Base-by-base conservation (phyloP, 805 yeast genomes). In the Candida xyloterini region DNA sequence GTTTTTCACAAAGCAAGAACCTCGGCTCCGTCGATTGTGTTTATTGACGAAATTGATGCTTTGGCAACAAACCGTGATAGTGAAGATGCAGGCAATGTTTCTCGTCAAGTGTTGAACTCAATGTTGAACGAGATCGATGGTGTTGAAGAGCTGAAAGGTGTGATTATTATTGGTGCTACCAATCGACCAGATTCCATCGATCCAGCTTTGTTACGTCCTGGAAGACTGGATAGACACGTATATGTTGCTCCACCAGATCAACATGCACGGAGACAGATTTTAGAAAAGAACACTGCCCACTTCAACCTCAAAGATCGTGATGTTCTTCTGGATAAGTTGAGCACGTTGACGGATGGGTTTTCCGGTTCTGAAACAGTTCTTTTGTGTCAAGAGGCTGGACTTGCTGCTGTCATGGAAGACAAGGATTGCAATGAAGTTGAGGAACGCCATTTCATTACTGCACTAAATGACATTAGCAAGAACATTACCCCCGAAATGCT, bases 31-130 rank as follows among this genome's bases (percentile, higher is more conserved):
- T 90, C 97, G 57, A 88, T 91, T 25, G 86, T 91, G 3, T 91
- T 91, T 59, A 91, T 91, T 57, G 99, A 91, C 68, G 99, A 93
- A 62, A 89, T 93, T 35, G 99, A 93, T 65, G 98, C 99, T 0
- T 66, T 93, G 27, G 81, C 95, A 5, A 78, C 85, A 0, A 82
- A 84, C 38, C 70, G 99, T 52, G 84, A 80, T 15, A 71, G 71
- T 16, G 74, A 72, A 4, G 74, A 67, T 13, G 66, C 79, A 0
- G 81, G 88, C 0, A 74, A 83, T 14, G 86, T 86, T 1, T 78
- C 91, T 0, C 87, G 79, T 46, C 84, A 95, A 52, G 97, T 93
- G 0, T 67, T 93, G 43, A 91, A 97, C 2, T 84, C 98, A 0
- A 66, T 93, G 50, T 71, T 93, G 52, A 93, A 91, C 56, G 99